Conservation (phyloP, 192 early-diverging fungal species). For the Podila epigama region DNA sequence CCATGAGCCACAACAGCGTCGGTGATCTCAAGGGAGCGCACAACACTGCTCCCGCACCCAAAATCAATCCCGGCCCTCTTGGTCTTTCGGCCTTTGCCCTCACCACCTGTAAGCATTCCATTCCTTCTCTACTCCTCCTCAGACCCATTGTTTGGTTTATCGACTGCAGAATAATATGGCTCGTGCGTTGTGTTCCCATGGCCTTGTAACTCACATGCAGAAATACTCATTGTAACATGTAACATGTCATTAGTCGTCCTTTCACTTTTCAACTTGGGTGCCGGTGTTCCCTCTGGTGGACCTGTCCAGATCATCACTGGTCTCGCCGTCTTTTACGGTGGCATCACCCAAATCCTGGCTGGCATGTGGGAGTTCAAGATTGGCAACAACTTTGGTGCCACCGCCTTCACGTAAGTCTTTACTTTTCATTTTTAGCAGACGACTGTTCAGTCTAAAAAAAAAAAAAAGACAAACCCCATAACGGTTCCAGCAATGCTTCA, state of each 20-base stretch:
- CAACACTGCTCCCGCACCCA: constrained; percentile 47
- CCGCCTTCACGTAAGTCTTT: constrained; percentile 65
- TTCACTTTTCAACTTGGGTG: constrained; percentile 75
- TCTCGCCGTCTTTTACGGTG: constrained; percentile 79
- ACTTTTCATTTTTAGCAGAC: not conserved
- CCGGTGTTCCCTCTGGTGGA: constrained; percentile 58
- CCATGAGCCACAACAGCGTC: constrained; percentile 1
- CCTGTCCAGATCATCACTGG: constrained; percentile 68
- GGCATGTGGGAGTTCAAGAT: constrained; percentile 86
- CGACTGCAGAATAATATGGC: not conserved
- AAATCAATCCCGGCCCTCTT: constrained; percentile 68
- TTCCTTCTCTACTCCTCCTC: constrained; percentile 40
- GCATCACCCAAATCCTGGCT: constrained; percentile 75
- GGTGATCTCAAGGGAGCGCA: constrained; percentile 12
- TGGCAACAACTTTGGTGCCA: constrained; percentile 86
- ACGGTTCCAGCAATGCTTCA: too few species aligned
- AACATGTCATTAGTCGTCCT: constrained; percentile 75
- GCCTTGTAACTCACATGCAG: not conserved
- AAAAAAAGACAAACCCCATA: too few species aligned
- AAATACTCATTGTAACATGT: too few species aligned
- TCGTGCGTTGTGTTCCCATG: not conserved
- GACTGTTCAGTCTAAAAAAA: not conserved
- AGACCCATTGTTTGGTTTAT: not conserved
- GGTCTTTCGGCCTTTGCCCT: constrained; percentile 68
- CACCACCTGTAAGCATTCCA: constrained; percentile 64